phyloP scores from a whole-genome alignment of 1,284 basidiomycete species.

The Polyporus tsugae region DNA sequence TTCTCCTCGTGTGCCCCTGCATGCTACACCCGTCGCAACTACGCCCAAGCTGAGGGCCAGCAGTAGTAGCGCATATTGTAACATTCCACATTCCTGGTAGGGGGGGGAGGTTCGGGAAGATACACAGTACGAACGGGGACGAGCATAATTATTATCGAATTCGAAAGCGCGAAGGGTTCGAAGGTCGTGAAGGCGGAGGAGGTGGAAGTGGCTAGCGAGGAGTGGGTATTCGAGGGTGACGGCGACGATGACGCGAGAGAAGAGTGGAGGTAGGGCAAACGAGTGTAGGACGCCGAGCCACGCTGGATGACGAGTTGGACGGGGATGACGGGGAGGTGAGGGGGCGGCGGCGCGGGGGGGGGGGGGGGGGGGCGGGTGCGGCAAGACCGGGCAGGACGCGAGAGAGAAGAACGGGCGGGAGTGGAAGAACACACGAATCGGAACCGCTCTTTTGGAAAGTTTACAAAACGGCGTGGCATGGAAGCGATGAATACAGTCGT shows the following conservation, averaged over 20 bases:
- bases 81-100: slow-evolving; percentile 12
- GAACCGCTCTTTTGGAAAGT: slow-evolving; percentile 10
- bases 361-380: background rate
- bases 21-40: background rate
- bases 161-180: background rate
- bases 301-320: slow-evolving; percentile 34
- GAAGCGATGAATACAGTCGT: background rate
- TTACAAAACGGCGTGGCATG: slow-evolving; percentile 4
- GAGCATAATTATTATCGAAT: slow-evolving; percentile 8
- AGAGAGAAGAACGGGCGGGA: background rate
- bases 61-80: background rate
- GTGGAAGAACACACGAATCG: slow-evolving; percentile 1
- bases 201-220: background rate
- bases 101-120: slow-evolving; percentile 3
- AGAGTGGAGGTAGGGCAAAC: slow-evolving; percentile 10
- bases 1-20: background rate
- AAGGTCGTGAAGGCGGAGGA: background rate
- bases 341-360: no score
- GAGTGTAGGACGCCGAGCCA: slow-evolving; percentile 32
- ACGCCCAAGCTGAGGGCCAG: background rate
- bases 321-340: slow-evolving; percentile 11
- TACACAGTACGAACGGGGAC: slow-evolving; percentile 28
- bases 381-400: background rate
- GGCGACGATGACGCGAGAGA: background rate
- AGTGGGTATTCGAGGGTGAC: slow-evolving; percentile 1